Base-by-base conservation (phyloP, 768 basidiomycete genomes). In the Termitomyces sp. region DNA sequence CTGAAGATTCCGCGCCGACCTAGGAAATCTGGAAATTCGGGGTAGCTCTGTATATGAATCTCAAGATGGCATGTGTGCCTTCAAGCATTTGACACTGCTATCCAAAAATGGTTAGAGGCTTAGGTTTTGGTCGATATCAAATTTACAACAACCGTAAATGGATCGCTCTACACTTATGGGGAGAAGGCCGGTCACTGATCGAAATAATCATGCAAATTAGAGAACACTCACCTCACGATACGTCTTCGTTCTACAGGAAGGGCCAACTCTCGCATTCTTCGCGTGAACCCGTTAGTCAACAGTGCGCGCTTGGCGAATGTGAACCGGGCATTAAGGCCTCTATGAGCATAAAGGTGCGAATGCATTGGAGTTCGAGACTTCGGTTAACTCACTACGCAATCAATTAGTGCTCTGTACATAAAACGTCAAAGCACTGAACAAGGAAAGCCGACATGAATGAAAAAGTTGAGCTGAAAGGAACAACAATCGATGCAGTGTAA, bases 31-130 rank as follows among this genome's bases (percentile, higher is more conserved):
- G 49, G 53, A 57, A 71, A 71, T 69, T 74, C 71, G 68, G 72
- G 68, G 64, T 65, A 66, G 59, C 58, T n/a, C n/a, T 67, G 60
- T 59, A 63, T 60, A 63, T 65, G 70, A 69, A 76, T 75, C 73
- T 73, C 59, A 60, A 72, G 73, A 75, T 76, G 69, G 67, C 57
- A 53, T 65, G 70, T 64, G 72, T 76, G 71, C 74, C 71, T 74
- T 71, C 69, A 67, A 64, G 63, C 66, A 64, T 68, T 64, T 61
- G 60, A 70, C n/a, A n/a, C 64, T 65, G 63, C 63, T 63, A 64
- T 59, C 76, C 71, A 66, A 68, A 76, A 73, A 71, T 67, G 76
- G 76, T 75, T 77, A 77, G 74, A 51, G 43, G 39, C 39, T 20
- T 9, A 41, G 39, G 48, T 57, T 18, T 58, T 53, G 50, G 37